A percentile compares a stretch with the other conserved stretches of the same genome.
These are phyloP conservation scores for Aspergillus sp. DNA, from an alignment of 2,329 filamentous ascomycete genomes.

Conservation along the genomic window DNA sequence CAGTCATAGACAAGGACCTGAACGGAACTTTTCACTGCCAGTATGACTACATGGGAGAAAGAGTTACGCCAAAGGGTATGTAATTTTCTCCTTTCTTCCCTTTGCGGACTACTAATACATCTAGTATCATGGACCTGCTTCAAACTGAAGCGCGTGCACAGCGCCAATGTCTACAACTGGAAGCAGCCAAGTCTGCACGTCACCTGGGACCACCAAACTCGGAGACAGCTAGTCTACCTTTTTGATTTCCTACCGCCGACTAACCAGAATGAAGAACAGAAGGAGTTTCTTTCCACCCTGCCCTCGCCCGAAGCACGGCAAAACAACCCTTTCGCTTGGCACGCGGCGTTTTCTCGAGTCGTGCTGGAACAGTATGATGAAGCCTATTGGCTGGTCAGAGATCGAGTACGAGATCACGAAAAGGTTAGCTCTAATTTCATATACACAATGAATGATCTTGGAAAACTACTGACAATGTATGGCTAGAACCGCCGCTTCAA, in stretches of 20 bases:
- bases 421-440: constrained; percentile 24
- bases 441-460: neutral
- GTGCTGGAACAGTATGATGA: constrained; percentile 29
- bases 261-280: neutral
- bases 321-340: constrained; percentile 29
- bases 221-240: constrained; percentile 19
- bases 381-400: constrained; percentile 34
- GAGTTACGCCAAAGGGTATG: neutral
- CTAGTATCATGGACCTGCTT: constrained; percentile 31
- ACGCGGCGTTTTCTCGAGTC: constrained; percentile 28
- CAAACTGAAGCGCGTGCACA: constrained; percentile 26
- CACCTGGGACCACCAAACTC: constrained; percentile 20
- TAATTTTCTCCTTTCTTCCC: neutral
- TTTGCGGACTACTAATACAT: no score
- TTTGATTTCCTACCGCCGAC: constrained; percentile 14
- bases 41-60: constrained; percentile 1
- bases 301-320: neutral
- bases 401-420: constrained; percentile 37
- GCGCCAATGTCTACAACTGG: constrained; percentile 23
- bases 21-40: constrained; percentile 24
- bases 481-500: neutral
- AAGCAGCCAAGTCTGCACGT: constrained; percentile 26
- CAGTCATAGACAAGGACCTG: constrained; percentile 19
- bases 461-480: neutral
- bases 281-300: neutral